Percentiles rank a stretch among this genome's conserved stretches.
Conservation (phyloP, 139 green algal species). For the Coccomyxa sp. region DNA sequence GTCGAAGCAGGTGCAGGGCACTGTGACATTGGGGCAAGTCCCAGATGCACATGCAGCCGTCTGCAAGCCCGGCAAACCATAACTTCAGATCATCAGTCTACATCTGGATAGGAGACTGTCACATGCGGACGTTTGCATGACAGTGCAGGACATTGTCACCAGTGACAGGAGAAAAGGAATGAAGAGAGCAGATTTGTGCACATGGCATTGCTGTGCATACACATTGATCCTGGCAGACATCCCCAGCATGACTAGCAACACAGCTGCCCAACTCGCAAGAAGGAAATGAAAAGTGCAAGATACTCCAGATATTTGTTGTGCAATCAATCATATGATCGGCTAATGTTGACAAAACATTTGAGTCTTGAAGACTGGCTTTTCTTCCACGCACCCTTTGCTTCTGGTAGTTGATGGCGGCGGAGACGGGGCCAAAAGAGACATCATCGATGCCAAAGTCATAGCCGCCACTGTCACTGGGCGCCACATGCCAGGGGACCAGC, state of each 20-base stretch:
- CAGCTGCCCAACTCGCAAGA: too few species aligned
- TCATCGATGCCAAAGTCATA: not conserved
- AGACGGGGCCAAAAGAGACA: not conserved
- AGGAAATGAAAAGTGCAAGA: not conserved
- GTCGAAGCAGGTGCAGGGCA: not conserved
- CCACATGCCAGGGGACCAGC: slow-evolving; percentile 8
- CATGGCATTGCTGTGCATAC: too few species aligned
- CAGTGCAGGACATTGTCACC: too few species aligned
- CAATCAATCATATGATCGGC: too few species aligned
- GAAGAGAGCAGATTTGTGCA: too few species aligned
- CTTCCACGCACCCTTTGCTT: not conserved
- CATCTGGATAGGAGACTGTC: too few species aligned
- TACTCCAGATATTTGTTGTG: not conserved
- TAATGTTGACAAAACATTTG: too few species aligned
- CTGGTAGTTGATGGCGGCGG: not conserved
- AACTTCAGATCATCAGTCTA: too few species aligned
- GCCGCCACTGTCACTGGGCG: not conserved
- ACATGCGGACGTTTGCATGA: not conserved
- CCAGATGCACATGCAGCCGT: not conserved
- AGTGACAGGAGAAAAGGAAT: too few species aligned
- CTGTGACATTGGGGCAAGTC: not conserved
- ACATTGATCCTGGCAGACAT: too few species aligned
- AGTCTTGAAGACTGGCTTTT: not conserved
- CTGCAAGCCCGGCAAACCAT: too few species aligned
- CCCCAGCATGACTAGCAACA: too few species aligned